Base-by-base conservation (phyloP, 2,329 filamentous ascomycete species). In the Cladosporium sp. region DNA sequence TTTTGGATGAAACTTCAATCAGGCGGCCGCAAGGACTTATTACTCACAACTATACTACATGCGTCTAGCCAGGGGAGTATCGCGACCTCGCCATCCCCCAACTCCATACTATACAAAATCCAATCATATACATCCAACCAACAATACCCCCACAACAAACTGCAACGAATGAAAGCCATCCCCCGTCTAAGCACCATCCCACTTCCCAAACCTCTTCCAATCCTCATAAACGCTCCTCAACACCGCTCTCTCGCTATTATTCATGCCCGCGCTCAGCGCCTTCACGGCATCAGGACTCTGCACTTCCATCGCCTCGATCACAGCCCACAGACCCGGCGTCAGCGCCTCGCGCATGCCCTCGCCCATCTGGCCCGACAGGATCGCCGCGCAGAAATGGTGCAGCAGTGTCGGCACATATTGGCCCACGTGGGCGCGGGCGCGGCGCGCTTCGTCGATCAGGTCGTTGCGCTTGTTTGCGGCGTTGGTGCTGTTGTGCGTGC, bases 391-490 rank as follows among this genome's bases (percentile, higher is more conserved):
- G 61, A 81, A 85, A 30, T 77, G 72, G 61, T 78, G 77, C 3
- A 85, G 68, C 15, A 84, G 64, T 42, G 80, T 77, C 54, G 78
- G 78, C 12, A 83, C 66, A 60, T 80, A 79, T 56, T 80, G 75
- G 1, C 79, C 79, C 0, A 80, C 77, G 50, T 79, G 74, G 24
- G 76, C 74, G 56, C 79, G 76, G 7, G 80, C 79, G 51, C 78
- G 79, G 58, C 80, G 80, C 11, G 79, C 78, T 51, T 80, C 76
- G 55, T 85, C 82, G 20, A 77, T 77, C 20, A 85, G 73, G 36
- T 40, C 36, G 27, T 34, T 44, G 18, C 19, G 37, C 17, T 39
- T 39, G 37, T 12, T 22, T 4, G 32, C 32, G 32, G 24, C 17
- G 6, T 70, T 70, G 11, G 32, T 17, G 1, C 69, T 70, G 9